Evolutionary conservation across 768 basidiomycete genomes (phyloP).

Genomic region (Rubroboletus pulcherrimus): DNA sequence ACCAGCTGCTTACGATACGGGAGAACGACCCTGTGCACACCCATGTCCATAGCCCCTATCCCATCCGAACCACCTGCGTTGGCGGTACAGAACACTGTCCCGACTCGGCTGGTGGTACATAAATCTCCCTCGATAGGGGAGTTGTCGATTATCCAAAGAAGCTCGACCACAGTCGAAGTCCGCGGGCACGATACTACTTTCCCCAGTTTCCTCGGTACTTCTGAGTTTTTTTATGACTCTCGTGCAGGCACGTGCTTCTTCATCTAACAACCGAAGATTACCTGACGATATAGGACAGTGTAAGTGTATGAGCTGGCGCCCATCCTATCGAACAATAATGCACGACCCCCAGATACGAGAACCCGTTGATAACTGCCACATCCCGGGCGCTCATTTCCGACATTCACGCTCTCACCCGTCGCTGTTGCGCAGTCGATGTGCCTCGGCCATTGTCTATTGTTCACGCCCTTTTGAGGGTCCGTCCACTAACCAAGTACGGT

Average conservation of each 20-base stretch:
- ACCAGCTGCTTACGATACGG: neutral
- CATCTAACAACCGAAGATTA: neutral
- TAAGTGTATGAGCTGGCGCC: constrained; percentile 19
- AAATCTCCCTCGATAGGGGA: constrained; percentile 20
- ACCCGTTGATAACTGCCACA: constrained; percentile 72
- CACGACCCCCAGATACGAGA: constrained; percentile 57
- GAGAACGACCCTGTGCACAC: neutral
- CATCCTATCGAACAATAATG: constrained; percentile 6
- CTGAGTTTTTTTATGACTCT: constrained; percentile 66
- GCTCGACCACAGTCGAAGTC: constrained; percentile 62
- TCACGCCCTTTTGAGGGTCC: constrained; percentile 49
- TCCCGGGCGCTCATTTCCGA: constrained; percentile 71
- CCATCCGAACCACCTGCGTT: neutral
- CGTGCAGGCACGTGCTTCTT: constrained; percentile 53
- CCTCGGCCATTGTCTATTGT: constrained; percentile 65
- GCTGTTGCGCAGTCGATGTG: constrained; percentile 58
- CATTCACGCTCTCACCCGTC: constrained; percentile 59
- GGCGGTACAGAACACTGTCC: neutral
- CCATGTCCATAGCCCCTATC: constrained; percentile 12
- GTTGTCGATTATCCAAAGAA: constrained; percentile 37
- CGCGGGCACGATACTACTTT: constrained; percentile 51
- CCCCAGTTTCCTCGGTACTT: constrained; percentile 45
- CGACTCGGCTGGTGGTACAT: neutral
- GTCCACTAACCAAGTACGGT: constrained; percentile 12
- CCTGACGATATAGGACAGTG: constrained; percentile 18